A percentile compares a stretch with the other conserved stretches of the same genome.
Conservation (phyloP, 495 filamentous ascomycete genomes). For the Neurospora sp. region DNA sequence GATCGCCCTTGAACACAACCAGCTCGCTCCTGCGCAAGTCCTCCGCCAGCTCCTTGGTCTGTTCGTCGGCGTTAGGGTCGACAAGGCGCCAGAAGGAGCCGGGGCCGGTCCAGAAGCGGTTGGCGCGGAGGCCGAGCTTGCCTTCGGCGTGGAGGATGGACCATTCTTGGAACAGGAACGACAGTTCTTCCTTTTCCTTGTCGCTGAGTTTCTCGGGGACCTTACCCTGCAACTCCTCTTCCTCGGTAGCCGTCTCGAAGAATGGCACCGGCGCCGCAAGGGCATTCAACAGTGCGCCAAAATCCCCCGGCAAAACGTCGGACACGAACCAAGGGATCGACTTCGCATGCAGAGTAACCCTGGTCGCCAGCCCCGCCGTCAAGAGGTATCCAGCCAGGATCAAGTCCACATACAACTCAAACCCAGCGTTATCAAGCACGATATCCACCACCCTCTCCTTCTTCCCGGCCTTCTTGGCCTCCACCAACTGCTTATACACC, state of each 20-base stretch:
- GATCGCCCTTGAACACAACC: conserved; percentile 93
- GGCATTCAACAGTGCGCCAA: conserved; percentile 63
- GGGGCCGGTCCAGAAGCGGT: conserved; percentile 80
- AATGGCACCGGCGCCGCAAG: conserved; percentile 66
- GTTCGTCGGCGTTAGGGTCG: conserved; percentile 31
- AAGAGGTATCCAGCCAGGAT: conserved; percentile 85
- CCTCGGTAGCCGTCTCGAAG: conserved; percentile 61
- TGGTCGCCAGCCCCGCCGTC: conserved; percentile 68
- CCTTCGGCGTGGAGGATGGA: conserved; percentile 68
- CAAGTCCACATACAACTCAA: conserved; percentile 91
- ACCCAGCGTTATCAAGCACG: conserved; percentile 90
- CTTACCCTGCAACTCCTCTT: conserved; percentile 45
- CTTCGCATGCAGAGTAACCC: conserved; percentile 86
- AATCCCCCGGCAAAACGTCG: conserved; percentile 80
- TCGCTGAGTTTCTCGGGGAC: conserved; percentile 50
- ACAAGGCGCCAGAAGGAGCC: conserved; percentile 75
- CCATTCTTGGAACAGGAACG: conserved; percentile 76
- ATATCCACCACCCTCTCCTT: conserved; percentile 68
- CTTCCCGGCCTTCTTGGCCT: conserved; percentile 50
- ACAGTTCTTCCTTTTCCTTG: conserved; percentile 53
- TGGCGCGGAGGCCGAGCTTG: conserved; percentile 66
- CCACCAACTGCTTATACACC: conserved; percentile 60
- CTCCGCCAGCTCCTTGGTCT: conserved; percentile 54
- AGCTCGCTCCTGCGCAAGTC: conserved; percentile 79
- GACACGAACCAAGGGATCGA: conserved; percentile 96